These are phyloP conservation scores for Schwanniomyces sp. DNA, from an alignment of 805 yeast species.

Conservation along the genomic window DNA sequence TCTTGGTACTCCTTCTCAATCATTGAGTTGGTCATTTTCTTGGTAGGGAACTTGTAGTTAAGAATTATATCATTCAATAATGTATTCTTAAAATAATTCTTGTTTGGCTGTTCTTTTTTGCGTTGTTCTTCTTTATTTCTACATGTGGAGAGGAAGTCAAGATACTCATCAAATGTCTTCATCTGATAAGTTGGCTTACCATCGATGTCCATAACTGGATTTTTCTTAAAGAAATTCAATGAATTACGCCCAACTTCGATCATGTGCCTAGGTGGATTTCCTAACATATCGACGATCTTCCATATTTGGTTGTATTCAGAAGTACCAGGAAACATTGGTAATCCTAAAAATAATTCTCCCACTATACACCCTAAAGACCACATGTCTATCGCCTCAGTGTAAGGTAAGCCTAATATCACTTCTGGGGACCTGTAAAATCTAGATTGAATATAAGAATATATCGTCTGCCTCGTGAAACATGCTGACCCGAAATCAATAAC, in stretches of 20 bases:
- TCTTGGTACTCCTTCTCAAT: slow-evolving; percentile 73
- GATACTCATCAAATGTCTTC: slow-evolving; percentile 37
- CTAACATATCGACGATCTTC: slow-evolving; percentile 80
- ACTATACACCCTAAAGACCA: slow-evolving; percentile 96
- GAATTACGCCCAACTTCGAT: slow-evolving; percentile 91
- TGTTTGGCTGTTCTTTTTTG: slow-evolving; percentile 71
- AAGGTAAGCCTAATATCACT: slow-evolving; percentile 87
- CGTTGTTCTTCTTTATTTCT: slow-evolving; percentile 25
- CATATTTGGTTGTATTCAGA: slow-evolving; percentile 89
- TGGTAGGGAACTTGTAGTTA: slow-evolving; percentile 68
- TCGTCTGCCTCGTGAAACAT: slow-evolving; percentile 85
- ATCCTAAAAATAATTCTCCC: slow-evolving; percentile 85
- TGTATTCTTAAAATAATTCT: slow-evolving; percentile 71
- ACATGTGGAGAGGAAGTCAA: slow-evolving; percentile 23
- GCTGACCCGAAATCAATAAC: slow-evolving; percentile 97
- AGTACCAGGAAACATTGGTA: slow-evolving; percentile 93
- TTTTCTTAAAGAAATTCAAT: slow-evolving; percentile 59
- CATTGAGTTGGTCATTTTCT: slow-evolving; percentile 51
- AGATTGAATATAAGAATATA: slow-evolving; percentile 90
- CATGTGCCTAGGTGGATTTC: slow-evolving; percentile 94
- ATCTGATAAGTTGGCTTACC: slow-evolving; percentile 31
- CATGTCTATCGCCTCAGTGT: slow-evolving; percentile 90
- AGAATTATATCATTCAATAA: slow-evolving; percentile 70
- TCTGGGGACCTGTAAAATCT: slow-evolving; percentile 95
- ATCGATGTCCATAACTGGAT: slow-evolving; percentile 17